Percentiles rank a stretch among this genome's conserved stretches.
Evolutionary conservation across 2,329 filamentous ascomycete species (phyloP).

Genomic region (Pyrenochaeta sp.): DNA sequence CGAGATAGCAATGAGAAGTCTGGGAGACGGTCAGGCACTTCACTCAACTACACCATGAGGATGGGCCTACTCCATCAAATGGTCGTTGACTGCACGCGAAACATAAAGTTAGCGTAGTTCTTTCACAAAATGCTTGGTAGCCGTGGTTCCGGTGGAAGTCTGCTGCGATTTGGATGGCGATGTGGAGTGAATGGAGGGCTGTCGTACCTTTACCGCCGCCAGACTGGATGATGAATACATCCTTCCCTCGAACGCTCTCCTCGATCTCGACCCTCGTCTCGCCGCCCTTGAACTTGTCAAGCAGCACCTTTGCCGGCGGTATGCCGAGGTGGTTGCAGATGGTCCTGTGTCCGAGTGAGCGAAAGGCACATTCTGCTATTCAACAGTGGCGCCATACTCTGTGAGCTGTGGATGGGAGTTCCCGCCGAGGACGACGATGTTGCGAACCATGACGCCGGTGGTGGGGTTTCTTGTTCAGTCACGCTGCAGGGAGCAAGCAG

Average conservation of each 20-base stretch:
- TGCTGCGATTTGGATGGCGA: neutral
- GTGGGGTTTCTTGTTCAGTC: conserved; percentile 2
- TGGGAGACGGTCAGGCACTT: conserved; percentile 37
- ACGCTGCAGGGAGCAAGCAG: conserved; percentile 2
- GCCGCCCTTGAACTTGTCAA: conserved; percentile 92
- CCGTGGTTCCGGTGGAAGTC: neutral
- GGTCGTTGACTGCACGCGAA: conserved; percentile 76
- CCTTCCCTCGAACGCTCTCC: conserved; percentile 95
- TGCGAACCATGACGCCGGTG: conserved; percentile 77
- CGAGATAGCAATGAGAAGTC: conserved; percentile 94
- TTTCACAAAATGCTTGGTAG: neutral
- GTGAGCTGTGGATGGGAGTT: conserved; percentile 91
- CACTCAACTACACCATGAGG: conserved; percentile 32
- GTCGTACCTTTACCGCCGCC: conserved; percentile 73
- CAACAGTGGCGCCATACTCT: conserved; percentile 55
- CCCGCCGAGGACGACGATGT: conserved; percentile 92
- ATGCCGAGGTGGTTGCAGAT: conserved; percentile 91
- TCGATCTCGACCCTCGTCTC: conserved; percentile 95
- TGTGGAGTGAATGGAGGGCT: neutral
- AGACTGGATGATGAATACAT: conserved; percentile 96
- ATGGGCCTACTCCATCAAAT: conserved; percentile 76
- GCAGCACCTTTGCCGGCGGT: conserved; percentile 81
- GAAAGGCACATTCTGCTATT: neutral
- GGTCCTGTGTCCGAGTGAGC: conserved; percentile 50
- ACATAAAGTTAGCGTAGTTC: conserved; percentile 24